A percentile compares a stretch with the other conserved stretches of the same genome.
Evolutionary conservation across 768 basidiomycete species (phyloP).

Genomic region (Hemileccinum impolitum): DNA sequence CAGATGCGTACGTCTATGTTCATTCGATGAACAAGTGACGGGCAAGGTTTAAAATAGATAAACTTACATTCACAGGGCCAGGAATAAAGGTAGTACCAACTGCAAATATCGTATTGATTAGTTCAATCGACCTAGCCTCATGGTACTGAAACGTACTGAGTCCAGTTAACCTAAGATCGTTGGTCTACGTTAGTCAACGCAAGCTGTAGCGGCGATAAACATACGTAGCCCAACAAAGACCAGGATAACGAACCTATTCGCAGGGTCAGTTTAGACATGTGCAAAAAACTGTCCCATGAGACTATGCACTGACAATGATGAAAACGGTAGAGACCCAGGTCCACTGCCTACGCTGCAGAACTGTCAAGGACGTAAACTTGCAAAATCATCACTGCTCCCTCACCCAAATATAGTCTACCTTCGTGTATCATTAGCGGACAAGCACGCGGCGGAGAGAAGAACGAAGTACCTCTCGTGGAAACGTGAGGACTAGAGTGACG

Average conservation of each 20-base stretch:
- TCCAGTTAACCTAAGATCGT: background rate
- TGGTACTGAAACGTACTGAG: constrained; percentile 3
- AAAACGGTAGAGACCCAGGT: constrained; percentile 15
- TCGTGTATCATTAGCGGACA: background rate
- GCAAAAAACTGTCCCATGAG: background rate
- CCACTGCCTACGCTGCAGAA: constrained; percentile 1
- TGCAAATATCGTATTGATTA: constrained; percentile 1
- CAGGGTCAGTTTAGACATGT: background rate
- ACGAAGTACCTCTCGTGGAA: no score
- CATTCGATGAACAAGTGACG: background rate
- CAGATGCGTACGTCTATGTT: constrained; percentile 6
- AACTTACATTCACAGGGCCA: constrained; percentile 6
- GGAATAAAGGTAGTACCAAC: constrained; percentile 4
- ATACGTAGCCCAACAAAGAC: constrained; percentile 11
- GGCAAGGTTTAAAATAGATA: background rate
- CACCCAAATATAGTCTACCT: constrained; percentile 20
- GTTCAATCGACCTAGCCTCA: background rate
- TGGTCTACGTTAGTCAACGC: no score
- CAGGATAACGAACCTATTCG: constrained; percentile 14
- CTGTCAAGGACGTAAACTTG: background rate
- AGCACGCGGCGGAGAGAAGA: no score
- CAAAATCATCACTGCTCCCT: background rate
- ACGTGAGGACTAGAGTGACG: no score
- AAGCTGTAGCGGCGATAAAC: background rate
- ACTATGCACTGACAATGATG: constrained; percentile 7